Evolutionary conservation across 331 rosid species (phyloP).

Genomic region (Quercus phellos): DNA sequence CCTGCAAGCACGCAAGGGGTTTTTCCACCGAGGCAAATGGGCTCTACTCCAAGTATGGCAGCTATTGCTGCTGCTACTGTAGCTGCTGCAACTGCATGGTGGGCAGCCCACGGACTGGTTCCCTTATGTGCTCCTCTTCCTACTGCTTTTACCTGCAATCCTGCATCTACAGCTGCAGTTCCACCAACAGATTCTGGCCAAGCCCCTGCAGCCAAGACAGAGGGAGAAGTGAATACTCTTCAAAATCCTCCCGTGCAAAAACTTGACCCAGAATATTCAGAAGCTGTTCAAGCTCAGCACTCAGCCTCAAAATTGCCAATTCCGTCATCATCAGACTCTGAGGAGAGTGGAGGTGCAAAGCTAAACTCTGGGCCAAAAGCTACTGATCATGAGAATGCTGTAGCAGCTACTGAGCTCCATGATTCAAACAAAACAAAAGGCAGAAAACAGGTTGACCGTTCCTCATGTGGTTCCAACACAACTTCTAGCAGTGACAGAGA

Average conservation of each 20-base stretch:
- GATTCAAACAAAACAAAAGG: constrained; percentile 50
- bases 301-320: constrained; percentile 53
- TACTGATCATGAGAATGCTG: constrained; percentile 42
- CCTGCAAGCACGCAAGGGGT: constrained; percentile 45
- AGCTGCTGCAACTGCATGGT: constrained; percentile 98
- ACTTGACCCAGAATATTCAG: constrained; percentile 41
- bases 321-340: constrained; percentile 46
- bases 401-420: constrained; percentile 44
- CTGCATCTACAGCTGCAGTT: constrained; percentile 38
- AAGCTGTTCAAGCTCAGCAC: constrained; percentile 50
- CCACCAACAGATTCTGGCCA: constrained; percentile 42
- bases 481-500: constrained; percentile 82
- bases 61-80: constrained; percentile 85
- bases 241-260: constrained; percentile 44
- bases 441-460: constrained; percentile 76
- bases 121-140: constrained; percentile 80
- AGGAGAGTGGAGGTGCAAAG: constrained; percentile 55
- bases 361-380: constrained; percentile 39
- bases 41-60: constrained; percentile 62
- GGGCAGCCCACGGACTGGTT: constrained; percentile 91
- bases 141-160: constrained; percentile 49
- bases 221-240: constrained; percentile 37
- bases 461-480: constrained; percentile 95
- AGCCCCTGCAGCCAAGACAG: constrained; percentile 36
- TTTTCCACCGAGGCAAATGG: constrained; percentile 49